Percentiles rank a stretch among this genome's conserved stretches.
phyloP scores from a whole-genome alignment of 306 rosid genomes.

The Cyclanthera cordifolia region DNA sequence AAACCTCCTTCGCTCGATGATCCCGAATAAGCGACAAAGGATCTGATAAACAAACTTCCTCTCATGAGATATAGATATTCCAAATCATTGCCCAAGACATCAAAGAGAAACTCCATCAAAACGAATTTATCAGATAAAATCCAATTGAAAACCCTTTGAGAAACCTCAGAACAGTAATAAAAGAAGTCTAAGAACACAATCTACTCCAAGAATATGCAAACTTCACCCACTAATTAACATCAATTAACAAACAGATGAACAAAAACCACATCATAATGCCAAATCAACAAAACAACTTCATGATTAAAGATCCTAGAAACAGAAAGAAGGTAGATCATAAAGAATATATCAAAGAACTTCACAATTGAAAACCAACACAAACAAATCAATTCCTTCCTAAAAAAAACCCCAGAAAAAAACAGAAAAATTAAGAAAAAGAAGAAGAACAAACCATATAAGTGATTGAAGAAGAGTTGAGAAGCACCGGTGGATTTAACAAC shows the following conservation, averaged over 20 bases:
- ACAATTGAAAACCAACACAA: neutral
- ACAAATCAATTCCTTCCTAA: neutral
- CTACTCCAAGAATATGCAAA: neutral
- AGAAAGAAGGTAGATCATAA: neutral
- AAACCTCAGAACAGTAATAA: neutral
- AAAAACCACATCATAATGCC: neutral
- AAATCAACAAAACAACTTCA: neutral
- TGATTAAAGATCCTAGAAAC: neutral
- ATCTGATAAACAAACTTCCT: slow-evolving; percentile 31
- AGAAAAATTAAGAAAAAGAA: neutral
- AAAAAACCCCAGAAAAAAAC: neutral
- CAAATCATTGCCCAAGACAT: neutral
- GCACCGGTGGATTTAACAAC: slow-evolving; percentile 77
- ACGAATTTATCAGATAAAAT: neutral
- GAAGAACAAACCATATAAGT: slow-evolving; percentile 68
- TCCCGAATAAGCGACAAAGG: slow-evolving; percentile 90
- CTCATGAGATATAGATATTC: neutral
- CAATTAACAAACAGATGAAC: neutral
- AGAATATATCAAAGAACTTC: neutral
- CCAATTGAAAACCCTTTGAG: neutral
- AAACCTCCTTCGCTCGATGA: slow-evolving; percentile 75
- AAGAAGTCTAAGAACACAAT: neutral
- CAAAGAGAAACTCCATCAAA: neutral
- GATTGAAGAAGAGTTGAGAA: slow-evolving; percentile 83
- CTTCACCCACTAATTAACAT: neutral